These are phyloP conservation scores for Glycyrrhiza uralensis DNA, from an alignment of 306 rosid genomes.

Conservation along the genomic window DNA sequence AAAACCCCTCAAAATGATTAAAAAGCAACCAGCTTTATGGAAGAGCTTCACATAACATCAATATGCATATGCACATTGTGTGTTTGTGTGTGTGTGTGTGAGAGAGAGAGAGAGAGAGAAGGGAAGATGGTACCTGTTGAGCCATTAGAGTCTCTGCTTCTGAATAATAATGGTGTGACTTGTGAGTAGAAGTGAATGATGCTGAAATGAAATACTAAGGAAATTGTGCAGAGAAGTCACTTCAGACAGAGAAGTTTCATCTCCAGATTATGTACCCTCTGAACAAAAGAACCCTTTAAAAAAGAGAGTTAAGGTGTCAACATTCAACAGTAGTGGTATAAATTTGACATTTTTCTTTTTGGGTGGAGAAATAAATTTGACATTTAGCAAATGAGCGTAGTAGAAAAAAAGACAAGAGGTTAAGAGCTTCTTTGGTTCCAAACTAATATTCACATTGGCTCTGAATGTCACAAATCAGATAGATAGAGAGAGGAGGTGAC, in stretches of 20 bases:
- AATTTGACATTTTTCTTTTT: background rate
- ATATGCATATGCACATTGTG: background rate
- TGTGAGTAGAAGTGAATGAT: background rate
- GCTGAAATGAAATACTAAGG: slow-evolving; percentile 4
- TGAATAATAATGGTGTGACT: background rate
- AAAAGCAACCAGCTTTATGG: background rate
- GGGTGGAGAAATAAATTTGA: too few species aligned
- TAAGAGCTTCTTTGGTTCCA: too few species aligned
- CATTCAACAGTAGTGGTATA: slow-evolving; percentile 10
- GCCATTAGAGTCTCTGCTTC: slow-evolving; percentile 41
- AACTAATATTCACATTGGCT: background rate
- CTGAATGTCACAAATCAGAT: background rate
- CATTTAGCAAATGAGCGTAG: too few species aligned
- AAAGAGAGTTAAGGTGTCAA: background rate
- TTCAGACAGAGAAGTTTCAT: slow-evolving; percentile 26
- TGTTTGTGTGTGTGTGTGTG: background rate
- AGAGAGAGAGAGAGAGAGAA: background rate
- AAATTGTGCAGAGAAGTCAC: slow-evolving; percentile 16
- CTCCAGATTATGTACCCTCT: slow-evolving; percentile 22
- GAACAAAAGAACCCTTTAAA: background rate
- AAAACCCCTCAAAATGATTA: slow-evolving; percentile 21
- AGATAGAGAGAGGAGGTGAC: background rate
- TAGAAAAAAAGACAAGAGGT: too few species aligned
- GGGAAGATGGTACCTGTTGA: slow-evolving; percentile 36
- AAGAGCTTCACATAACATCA: background rate